Evolutionary conservation across 1,139 yeast genomes (phyloP).

Genomic region (Candida freyschussii): DNA sequence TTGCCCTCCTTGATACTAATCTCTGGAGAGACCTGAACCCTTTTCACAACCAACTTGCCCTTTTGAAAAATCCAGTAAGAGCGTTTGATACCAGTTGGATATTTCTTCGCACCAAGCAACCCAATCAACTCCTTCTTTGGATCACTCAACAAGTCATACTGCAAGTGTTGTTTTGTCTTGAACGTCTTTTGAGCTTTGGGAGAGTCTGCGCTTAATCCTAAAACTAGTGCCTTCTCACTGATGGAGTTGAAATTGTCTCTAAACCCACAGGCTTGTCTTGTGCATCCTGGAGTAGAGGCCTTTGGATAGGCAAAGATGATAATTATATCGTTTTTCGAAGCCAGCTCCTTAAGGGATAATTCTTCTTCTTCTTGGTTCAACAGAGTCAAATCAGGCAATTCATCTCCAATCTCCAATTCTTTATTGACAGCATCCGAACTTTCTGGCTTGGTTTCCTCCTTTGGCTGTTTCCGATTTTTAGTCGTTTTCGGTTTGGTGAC

Average conservation of each 20-base stretch:
- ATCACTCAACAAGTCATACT: constrained; percentile 73
- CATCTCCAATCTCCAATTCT: constrained; percentile 49
- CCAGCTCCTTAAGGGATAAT: constrained; percentile 46
- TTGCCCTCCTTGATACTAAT: constrained; percentile 63
- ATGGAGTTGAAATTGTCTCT: constrained; percentile 60
- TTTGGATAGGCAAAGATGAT: constrained; percentile 81
- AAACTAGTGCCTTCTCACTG: constrained; percentile 47
- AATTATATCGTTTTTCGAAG: constrained; percentile 44
- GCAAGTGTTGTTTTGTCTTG: constrained; percentile 64
- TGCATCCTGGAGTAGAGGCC: constrained; percentile 95
- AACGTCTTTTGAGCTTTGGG: constrained; percentile 74
- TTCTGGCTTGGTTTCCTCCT: constrained; percentile 3
- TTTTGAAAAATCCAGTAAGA: constrained; percentile 87
- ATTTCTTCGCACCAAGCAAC: constrained; percentile 76
- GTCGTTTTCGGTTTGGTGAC: constrained; percentile 17
- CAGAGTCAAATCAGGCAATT: constrained; percentile 60
- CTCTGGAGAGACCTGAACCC: constrained; percentile 74
- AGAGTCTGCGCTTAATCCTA: constrained; percentile 71
- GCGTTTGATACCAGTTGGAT: constrained; percentile 64
- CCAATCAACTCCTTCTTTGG: constrained; percentile 67
- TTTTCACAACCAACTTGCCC: constrained; percentile 63
- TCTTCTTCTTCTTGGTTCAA: constrained; percentile 63
- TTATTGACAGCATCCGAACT: neutral
- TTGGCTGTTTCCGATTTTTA: constrained; percentile 5
- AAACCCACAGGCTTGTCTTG: constrained; percentile 88